Conservation (phyloP, 2,329 filamentous ascomycete species). For the Lojkania enalia region DNA sequence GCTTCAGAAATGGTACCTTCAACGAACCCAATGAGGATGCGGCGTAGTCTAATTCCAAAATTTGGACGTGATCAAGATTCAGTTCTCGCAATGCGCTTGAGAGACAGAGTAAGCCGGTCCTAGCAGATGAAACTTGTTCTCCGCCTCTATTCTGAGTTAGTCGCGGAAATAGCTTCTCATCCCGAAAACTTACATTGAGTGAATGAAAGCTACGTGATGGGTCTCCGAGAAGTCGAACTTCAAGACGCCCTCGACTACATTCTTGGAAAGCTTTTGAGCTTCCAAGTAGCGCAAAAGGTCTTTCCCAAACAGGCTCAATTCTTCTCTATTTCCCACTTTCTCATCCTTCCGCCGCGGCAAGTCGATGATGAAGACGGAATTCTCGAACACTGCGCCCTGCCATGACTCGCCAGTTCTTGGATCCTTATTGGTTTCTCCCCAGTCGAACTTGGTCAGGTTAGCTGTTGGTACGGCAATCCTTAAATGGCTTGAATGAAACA, state of each 20-base stretch:
- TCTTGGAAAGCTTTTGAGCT: slow-evolving; percentile 66
- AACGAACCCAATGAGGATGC: slow-evolving; percentile 81
- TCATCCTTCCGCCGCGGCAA: slow-evolving; percentile 63
- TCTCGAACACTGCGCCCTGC: slow-evolving; percentile 40
- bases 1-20: slow-evolving; percentile 66
- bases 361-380: slow-evolving; percentile 86
- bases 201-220: slow-evolving; percentile 73
- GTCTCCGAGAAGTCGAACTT: slow-evolving; percentile 84
- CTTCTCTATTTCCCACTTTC: slow-evolving; percentile 26
- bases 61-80: slow-evolving; percentile 38
- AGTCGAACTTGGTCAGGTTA: slow-evolving; percentile 84
- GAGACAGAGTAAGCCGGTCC: slow-evolving; percentile 75
- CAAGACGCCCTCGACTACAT: slow-evolving; percentile 67
- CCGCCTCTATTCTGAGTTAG: slow-evolving; percentile 36
- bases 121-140: slow-evolving; percentile 35
- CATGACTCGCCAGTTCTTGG: slow-evolving; percentile 16
- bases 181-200: slow-evolving; percentile 70
- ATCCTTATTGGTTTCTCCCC: slow-evolving; percentile 72
- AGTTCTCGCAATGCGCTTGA: slow-evolving; percentile 61
- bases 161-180: slow-evolving; percentile 2
- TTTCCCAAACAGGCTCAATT: slow-evolving; percentile 63
- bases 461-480: slow-evolving; percentile 85
- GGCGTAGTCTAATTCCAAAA: slow-evolving; percentile 73
- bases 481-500: slow-evolving; percentile 75
- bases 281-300: slow-evolving; percentile 72